Base-by-base conservation (phyloP, 352 stramenopile species). In the Globisporangium takayamanum region DNA sequence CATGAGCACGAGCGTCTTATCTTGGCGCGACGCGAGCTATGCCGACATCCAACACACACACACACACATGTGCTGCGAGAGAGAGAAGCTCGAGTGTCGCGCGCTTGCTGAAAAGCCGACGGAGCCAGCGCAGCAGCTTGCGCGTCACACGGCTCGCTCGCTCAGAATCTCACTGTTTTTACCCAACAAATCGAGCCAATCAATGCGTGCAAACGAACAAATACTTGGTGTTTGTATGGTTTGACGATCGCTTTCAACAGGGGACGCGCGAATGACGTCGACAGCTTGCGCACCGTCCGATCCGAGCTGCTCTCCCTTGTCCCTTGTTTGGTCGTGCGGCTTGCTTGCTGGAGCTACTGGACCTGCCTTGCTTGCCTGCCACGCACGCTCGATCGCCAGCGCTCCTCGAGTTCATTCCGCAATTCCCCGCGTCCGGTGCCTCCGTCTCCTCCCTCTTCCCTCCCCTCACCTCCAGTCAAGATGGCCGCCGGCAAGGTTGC, bases 401-500 rank as follows among this genome's bases (percentile, higher is more conserved):
- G 54, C 54, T 22, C 16, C 20, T 53, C 22, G 41, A 60, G 33
- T 55, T 87, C 80, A 90, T 87, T 90, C 73, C 64, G 72, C 64
- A 84, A 85, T 85, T 80, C 67, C 33, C 33, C 6, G 7, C 33
- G 33, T 39, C 33, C 33, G 33, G 33, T 12, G 66, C 55, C 71
- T 63, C 50, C 50, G 22, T 57, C 42, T 15, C 44, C 41, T 42
- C 39, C 41, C 28, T 49, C 41, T 22, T 28, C 20, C 36, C 33
- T 1, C 63, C 47, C 36, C 42, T 47, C 46, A 28, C 48, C 45
- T 46, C 60, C 63, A 69, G 45, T 65, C 67, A 84, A 77, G 59
- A 88, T 80, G 72, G 74, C 79, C 67, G 63, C 69, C 56, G 64
- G 58, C 50, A 74, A 76, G 73, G 64, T 68, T 60, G 65, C 73